phyloP scores from a whole-genome alignment of 768 basidiomycete genomes.

The Phallus indusiatus region DNA sequence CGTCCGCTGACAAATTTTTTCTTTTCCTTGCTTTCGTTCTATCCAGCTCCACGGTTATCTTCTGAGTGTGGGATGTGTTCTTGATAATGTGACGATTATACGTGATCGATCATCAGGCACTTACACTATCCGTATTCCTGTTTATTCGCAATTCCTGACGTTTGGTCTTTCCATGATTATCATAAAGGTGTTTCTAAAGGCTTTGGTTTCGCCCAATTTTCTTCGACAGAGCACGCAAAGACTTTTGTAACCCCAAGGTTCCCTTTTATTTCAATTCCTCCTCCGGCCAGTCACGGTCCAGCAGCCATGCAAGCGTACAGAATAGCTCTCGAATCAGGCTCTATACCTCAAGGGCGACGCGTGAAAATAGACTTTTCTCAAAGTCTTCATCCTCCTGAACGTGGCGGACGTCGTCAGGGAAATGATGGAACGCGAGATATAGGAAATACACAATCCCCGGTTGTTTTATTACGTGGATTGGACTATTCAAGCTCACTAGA shows the following conservation, averaged over 20 bases:
- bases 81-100: constrained; percentile 90
- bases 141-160: constrained; percentile 60
- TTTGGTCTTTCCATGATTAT: constrained; percentile 53
- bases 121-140: constrained; percentile 72
- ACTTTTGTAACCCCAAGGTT: constrained; percentile 87
- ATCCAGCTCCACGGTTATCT: constrained; percentile 74
- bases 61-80: constrained; percentile 56
- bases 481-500: constrained; percentile 83
- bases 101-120: constrained; percentile 94
- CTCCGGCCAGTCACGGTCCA: constrained; percentile 80
- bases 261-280: constrained; percentile 89
- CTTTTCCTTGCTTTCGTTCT: constrained; percentile 19
- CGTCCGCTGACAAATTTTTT: constrained; percentile 20
- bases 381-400: constrained; percentile 65
- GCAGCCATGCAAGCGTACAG: constrained; percentile 63
- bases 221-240: constrained; percentile 74
- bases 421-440: constrained; percentile 98
- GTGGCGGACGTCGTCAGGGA: constrained; percentile 46
- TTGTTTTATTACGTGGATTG: constrained; percentile 84
- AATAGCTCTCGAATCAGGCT: constrained; percentile 62
- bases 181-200: constrained; percentile 82
- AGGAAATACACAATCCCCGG: constrained; percentile 71
- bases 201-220: constrained; percentile 95
- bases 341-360: constrained; percentile 67
- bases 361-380: constrained; percentile 96